Evolutionary conservation across 495 filamentous ascomycete genomes (phyloP).

Genomic region (Aeminium ludgeri): DNA sequence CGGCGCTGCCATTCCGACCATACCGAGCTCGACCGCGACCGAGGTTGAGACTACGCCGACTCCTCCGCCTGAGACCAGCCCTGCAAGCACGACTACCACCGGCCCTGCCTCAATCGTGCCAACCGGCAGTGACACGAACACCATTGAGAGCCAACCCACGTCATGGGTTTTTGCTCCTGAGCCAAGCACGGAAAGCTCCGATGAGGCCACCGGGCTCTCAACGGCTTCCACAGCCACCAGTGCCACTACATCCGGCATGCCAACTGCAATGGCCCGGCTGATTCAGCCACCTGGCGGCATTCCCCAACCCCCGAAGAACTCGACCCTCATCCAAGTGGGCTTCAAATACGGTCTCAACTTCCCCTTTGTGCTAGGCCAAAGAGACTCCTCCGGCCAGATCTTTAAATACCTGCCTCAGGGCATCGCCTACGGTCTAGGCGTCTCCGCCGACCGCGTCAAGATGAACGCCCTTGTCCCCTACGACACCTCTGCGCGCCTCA

Average conservation of each 20-base stretch:
- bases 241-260: slow-evolving; percentile 30
- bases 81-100: slow-evolving; percentile 3
- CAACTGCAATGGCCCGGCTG: slow-evolving; percentile 49
- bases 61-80: slow-evolving; percentile 3
- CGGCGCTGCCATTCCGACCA: not conserved
- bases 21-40: not conserved
- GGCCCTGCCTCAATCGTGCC: slow-evolving; percentile 16
- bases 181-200: slow-evolving; percentile 4
- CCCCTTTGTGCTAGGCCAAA: slow-evolving; percentile 52
- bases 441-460: slow-evolving; percentile 33
- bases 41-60: not conserved
- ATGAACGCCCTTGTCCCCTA: slow-evolving; percentile 65
- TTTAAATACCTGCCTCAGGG: slow-evolving; percentile 66
- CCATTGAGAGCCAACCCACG: slow-evolving; percentile 13
- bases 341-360: slow-evolving; percentile 71
- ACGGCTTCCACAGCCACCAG: slow-evolving; percentile 8
- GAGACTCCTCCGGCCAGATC: slow-evolving; percentile 65
- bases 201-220: slow-evolving; percentile 3
- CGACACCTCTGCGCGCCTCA: slow-evolving; percentile 49
- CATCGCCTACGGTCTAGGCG: slow-evolving; percentile 46
- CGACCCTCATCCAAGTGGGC: slow-evolving; percentile 62
- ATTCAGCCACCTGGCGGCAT: slow-evolving; percentile 49
- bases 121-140: slow-evolving; percentile 23
- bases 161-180: slow-evolving; percentile 19
- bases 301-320: slow-evolving; percentile 38